These are phyloP conservation scores for Tuber brumale DNA, from an alignment of 495 filamentous ascomycete genomes.

Conservation along the genomic window DNA sequence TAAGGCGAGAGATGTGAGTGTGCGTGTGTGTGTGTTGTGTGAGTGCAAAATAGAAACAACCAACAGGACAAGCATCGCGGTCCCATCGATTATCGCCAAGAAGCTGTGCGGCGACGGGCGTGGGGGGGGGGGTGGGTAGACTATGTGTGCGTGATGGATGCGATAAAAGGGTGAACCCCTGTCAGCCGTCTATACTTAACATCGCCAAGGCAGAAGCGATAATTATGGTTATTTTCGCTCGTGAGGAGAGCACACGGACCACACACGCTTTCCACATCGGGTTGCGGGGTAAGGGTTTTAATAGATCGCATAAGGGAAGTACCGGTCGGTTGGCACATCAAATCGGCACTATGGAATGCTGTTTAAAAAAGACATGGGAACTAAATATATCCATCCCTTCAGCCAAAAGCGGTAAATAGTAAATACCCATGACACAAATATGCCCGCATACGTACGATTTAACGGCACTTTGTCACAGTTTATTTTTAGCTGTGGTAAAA, in stretches of 20 bases:
- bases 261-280: constrained; percentile 4
- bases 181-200: constrained; percentile 17
- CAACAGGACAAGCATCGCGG: constrained; percentile 22
- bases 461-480: not conserved
- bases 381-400: not conserved
- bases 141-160: not conserved
- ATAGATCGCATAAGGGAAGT: not conserved
- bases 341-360: not conserved
- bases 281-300: constrained; percentile 6
- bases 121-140: constrained; percentile 8
- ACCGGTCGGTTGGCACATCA: not conserved
- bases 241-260: not conserved
- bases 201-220: constrained; percentile 18
- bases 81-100: constrained; percentile 28
- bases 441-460: not conserved
- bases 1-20: constrained; percentile 3
- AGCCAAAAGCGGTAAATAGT: not conserved
- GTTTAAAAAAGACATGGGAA: not conserved
- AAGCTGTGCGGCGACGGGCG: constrained; percentile 20
- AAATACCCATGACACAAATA: not conserved
- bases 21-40: not conserved
- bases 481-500: constrained; percentile 4
- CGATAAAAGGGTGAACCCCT: constrained; percentile 30
- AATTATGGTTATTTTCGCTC: constrained; percentile 35
- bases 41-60: constrained; percentile 36